Base-by-base conservation (phyloP, 2,329 filamentous ascomycete species). In the Aureobasidium zeae region DNA sequence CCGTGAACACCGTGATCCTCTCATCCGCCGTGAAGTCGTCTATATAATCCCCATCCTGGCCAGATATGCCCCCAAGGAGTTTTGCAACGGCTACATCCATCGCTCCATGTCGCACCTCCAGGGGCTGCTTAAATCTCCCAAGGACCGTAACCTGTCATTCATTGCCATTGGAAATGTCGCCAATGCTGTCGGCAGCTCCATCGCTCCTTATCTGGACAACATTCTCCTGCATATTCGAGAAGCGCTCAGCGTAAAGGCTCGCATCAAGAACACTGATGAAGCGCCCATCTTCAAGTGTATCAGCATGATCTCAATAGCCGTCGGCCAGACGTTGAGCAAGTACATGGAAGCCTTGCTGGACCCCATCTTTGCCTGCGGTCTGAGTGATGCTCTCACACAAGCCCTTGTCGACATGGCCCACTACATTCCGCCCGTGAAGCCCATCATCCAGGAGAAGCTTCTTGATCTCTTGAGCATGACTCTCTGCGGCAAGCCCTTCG, bases 391-490 rank as follows among this genome's bases (percentile, higher is more conserved):
- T 52, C 74, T 98, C 17, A 95, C 89, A 0, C 88, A 96, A 60
- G 93, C 93, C 2, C 71, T 98, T 43, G 88, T 96, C 16, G 93
- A 98, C 57, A 95, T 98, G 85, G 91, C 91, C 20, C 94, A 96
- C 59, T 96, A 98, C 59, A 95, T 98, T 34, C 91, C 89, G 0
- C 87, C 93, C 0, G 86, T 95, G 46, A 91, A 94, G 59, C 76
- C 83, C 2, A 88, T 79, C 5, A 96, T 98, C 29, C 91, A 98
- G 58, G 89, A 95, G 57, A 81, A 91, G 53, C 69, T 98, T 17
- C 74, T 98, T 10, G 87, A 98, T 57, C 88, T 98, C 75, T 74
- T 98, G 28, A 96, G 91, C 62, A 79, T 89, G 51, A 89, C 96
- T 3, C 75, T 98, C 2, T 94, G 88, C 50, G 87, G 89, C 3